Evolutionary conservation across 2,329 filamentous ascomycete genomes (phyloP).

Genomic region (Neonectria punicea): DNA sequence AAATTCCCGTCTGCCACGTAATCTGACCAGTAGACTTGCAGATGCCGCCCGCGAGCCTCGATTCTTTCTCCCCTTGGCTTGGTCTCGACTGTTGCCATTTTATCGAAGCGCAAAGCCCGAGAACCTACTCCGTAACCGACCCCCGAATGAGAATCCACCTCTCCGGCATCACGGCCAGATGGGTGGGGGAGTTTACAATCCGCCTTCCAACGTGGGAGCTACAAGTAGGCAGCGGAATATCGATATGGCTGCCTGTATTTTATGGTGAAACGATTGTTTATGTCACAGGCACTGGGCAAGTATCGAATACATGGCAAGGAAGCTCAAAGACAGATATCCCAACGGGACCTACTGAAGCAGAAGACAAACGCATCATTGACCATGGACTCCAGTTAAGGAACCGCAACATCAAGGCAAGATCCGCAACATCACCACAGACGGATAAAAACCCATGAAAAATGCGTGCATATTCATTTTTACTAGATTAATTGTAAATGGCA

Average conservation of each 20-base stretch:
- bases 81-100: too few species aligned
- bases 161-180: slow-evolving; percentile 5
- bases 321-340: background rate
- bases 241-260: background rate
- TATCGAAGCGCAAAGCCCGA: too few species aligned
- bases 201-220: background rate
- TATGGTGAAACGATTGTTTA: background rate
- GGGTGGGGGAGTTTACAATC: background rate
- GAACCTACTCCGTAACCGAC: too few species aligned
- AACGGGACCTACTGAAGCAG: background rate
- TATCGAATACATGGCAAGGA: background rate
- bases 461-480: background rate
- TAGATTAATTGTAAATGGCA: background rate
- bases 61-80: too few species aligned
- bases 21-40: slow-evolving; percentile 9
- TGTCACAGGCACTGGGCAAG: background rate
- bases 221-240: background rate
- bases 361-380: background rate
- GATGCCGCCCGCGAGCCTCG: too few species aligned
- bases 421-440: background rate
- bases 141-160: slow-evolving; percentile 6
- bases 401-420: background rate
- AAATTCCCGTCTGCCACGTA: too few species aligned
- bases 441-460: background rate
- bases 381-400: background rate